Evolutionary conservation across 2,329 filamentous ascomycete species (phyloP), one percentile per base, ranked within the genome.

Genomic region (Bipolaris zeicola): DNA sequence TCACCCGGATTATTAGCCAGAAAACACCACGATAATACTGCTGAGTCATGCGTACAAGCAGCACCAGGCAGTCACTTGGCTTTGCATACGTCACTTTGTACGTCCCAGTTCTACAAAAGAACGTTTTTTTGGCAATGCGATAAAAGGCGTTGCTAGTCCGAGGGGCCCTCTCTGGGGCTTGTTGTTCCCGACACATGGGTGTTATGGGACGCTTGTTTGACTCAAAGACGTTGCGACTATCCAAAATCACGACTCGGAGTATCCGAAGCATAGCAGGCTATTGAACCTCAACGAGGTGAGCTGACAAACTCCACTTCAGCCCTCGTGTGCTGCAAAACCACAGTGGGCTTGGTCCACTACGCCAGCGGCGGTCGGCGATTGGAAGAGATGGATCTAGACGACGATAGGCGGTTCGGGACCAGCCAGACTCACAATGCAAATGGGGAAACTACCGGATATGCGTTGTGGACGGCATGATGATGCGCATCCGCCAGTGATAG

Each of bases 241-340:
- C 26, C 14, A 42, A 31, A 34, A 20, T 28, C 42, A 46, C 48
- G 26, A 24, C 20, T 39, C 11, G 31, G 48, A 43, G 44, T 14
- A 22, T 45, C 51, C 11, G 38, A 49, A 38, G 44, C 18, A 22
- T 42, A 52, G 38, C 42, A 36, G 45, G 37, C 37, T 41, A 43
- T 31, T 44, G 53, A 37, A 49, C 51, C 33, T 43, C 31, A 50
- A 22, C 50, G 34, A 16, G 22, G 26, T 43, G 52, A 52, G 63
- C 65, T 66, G 64, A 66, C 61, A 60, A 64, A 65, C 62, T 49
- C 60, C 62, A 61, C 60, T 52, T 50, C 20, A 47, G 31, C 22
- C 39, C 55, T 55, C 52, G 41, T 49, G 48, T 38, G 41, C 53
- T 48, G 60, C 33, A 43, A 38, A 8, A 37, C n/a, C 37, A 24